Evolutionary conservation across 2,329 filamentous ascomycete species (phyloP), one percentile per base, ranked within the genome.

Genomic region (Xylariaceae sp.): DNA sequence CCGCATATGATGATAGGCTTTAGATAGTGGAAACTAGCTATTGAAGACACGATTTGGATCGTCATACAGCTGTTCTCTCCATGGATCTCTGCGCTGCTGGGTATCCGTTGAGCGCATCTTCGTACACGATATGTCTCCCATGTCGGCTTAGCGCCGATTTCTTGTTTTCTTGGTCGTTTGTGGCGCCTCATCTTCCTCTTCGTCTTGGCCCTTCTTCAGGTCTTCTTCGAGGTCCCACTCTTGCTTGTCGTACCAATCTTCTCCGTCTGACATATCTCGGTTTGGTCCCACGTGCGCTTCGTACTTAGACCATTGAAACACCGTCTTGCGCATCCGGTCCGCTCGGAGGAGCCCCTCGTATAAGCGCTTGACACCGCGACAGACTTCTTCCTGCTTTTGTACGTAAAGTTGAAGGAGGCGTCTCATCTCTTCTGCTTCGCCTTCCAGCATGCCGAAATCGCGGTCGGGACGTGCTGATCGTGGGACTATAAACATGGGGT

Each of bases 201-300:
- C 85, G 58, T 91, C 87, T 64, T 88, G 85, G 0, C 89, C 89
- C 73, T 94, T 94, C 69, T 89, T 86, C 6, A 92, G 72, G 61
- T 88, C 85, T 58, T 88, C 86, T 6, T 82, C 79, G 47, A 94
- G 70, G 0, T 81, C 82, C 88, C 88, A 92, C 72, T 89, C 87
- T 51, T 89, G 86, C 65, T 81, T 82, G 70, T 95, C 89, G 67
- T 91, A 91, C 87, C 88, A 95, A 68, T 95, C 89, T 74, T 95
- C 89, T 8, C 88, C 88, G 67, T 95, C 89, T 49, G 87, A 91
- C 85, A 94, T 85, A 69, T 91, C 88, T 48, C 84, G 71, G 67
- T 84, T 83, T 19, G 74, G 67, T 1, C 84, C 82, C 50, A 76
- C 77, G 65, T 92, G 89, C 27, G 80, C 88, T 72, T 92, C 89